Evolutionary conservation across 2,329 filamentous ascomycete genomes (phyloP).

Genomic region (Pseudocercospora ulei): DNA sequence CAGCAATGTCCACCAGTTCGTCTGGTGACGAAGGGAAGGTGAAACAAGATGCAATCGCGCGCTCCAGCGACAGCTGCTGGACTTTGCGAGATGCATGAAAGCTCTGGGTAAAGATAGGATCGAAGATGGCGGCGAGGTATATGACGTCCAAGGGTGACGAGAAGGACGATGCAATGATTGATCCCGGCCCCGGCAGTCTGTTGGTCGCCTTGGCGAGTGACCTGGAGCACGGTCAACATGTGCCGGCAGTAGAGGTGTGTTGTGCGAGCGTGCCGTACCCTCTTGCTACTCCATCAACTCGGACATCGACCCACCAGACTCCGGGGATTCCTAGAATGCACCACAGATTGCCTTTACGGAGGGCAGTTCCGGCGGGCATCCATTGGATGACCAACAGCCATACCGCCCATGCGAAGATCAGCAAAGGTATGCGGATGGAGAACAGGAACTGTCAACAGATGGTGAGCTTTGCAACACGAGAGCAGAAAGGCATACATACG

Average conservation of each 20-base stretch:
- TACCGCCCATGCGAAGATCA: slow-evolving; percentile 48
- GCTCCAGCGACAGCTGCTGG: slow-evolving; percentile 63
- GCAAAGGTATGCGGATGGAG: slow-evolving; percentile 68
- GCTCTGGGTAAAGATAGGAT: slow-evolving; percentile 82
- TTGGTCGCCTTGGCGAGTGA: slow-evolving; percentile 64
- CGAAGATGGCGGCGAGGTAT: slow-evolving; percentile 91
- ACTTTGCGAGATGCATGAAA: slow-evolving; percentile 61
- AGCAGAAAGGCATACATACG: slow-evolving; percentile 18
- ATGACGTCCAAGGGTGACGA: slow-evolving; percentile 87
- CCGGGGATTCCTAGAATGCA: slow-evolving; percentile 76
- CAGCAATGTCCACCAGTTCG: slow-evolving; percentile 32
- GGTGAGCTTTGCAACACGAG: not conserved
- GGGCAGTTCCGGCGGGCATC: slow-evolving; percentile 58
- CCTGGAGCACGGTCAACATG: slow-evolving; percentile 32
- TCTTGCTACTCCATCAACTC: slow-evolving; percentile 90
- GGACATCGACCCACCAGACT: slow-evolving; percentile 97
- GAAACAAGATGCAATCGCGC: slow-evolving; percentile 57
- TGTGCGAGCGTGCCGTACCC: slow-evolving; percentile 46
- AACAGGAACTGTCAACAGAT: slow-evolving; percentile 53
- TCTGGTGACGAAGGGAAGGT: slow-evolving; percentile 17
- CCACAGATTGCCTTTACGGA: slow-evolving; percentile 82
- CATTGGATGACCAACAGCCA: slow-evolving; percentile 48
- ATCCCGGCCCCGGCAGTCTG: slow-evolving; percentile 61
- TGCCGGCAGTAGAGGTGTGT: not conserved
- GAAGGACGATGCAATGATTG: slow-evolving; percentile 80